These are phyloP conservation scores for Botrytis medusae DNA, from an alignment of 2,329 filamentous ascomycete species.

Conservation along the genomic window DNA sequence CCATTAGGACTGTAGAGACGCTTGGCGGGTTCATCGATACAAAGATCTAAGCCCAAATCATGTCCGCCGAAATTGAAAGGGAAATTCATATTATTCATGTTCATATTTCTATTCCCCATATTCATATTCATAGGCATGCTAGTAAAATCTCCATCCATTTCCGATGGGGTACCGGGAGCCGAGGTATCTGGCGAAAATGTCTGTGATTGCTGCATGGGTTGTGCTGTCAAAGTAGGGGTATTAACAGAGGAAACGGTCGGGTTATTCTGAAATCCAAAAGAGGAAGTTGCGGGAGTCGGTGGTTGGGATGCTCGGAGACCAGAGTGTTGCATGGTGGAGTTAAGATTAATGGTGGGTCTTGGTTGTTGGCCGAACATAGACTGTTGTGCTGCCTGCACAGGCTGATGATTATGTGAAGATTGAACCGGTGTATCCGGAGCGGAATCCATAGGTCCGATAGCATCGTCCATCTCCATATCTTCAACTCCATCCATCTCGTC, in stretches of 20 bases:
- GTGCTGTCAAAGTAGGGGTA: constrained; percentile 83
- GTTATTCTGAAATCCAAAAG: constrained; percentile 83
- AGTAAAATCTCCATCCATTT: constrained; percentile 73
- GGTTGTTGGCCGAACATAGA: constrained; percentile 62
- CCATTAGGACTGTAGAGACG: constrained; percentile 85
- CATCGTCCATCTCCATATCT: constrained; percentile 96
- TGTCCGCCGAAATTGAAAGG: constrained; percentile 42
- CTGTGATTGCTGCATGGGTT: constrained; percentile 57
- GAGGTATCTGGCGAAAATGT: constrained; percentile 57
- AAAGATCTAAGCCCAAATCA: constrained; percentile 57
- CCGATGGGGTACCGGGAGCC: constrained; percentile 66
- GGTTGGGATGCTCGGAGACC: constrained; percentile 83
- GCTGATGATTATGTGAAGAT: constrained; percentile 47
- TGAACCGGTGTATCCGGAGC: constrained; percentile 49
- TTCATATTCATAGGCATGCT: constrained; percentile 56
- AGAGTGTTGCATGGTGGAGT: constrained; percentile 67
- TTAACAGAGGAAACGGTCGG: constrained; percentile 97
- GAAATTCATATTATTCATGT: constrained; percentile 46
- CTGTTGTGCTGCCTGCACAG: constrained; percentile 69
- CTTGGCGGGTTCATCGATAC: constrained; percentile 93
- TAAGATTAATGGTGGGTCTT: constrained; percentile 74
- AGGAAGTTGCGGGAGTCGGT: constrained; percentile 75
- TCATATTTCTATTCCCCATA: constrained; percentile 58
- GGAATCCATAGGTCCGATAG: constrained; percentile 64
- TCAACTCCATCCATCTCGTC: constrained; percentile 82